Evolutionary conservation across 768 basidiomycete species (phyloP).

Genomic region (Hypholoma sublateritium): DNA sequence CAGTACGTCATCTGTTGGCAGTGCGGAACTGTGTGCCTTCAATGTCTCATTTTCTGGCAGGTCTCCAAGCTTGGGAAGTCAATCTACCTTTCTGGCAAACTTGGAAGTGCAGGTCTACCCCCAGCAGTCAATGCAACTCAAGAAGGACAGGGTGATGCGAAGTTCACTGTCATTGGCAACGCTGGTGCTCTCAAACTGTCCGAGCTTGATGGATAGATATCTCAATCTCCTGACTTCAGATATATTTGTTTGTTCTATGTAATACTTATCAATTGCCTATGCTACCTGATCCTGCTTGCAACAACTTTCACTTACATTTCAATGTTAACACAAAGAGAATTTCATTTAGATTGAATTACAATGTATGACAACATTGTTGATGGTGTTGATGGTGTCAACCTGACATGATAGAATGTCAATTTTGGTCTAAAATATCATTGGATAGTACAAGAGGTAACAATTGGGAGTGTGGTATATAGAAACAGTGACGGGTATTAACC

Average conservation of each 20-base stretch:
- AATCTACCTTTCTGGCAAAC: slow-evolving; percentile 50
- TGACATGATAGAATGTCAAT: not conserved
- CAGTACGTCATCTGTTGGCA: slow-evolving; percentile 32
- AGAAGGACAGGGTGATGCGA: slow-evolving; percentile 33
- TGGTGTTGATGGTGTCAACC: not conserved
- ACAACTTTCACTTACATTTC: too few species aligned
- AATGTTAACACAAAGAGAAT: not conserved
- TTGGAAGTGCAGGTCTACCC: slow-evolving; percentile 50
- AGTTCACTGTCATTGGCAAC: slow-evolving; percentile 60
- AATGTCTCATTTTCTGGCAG: slow-evolving; percentile 27
- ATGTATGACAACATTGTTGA: not conserved
- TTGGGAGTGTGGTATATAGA: not conserved
- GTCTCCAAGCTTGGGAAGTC: slow-evolving; percentile 53
- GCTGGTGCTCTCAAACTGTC: slow-evolving; percentile 46
- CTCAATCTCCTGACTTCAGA: not conserved
- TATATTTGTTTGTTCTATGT: not conserved
- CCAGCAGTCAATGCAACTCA: slow-evolving; percentile 37
- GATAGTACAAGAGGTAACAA: too few species aligned
- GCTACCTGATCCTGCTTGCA: too few species aligned
- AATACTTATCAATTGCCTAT: too few species aligned
- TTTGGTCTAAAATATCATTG: too few species aligned
- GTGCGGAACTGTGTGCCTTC: not conserved
- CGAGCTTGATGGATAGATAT: slow-evolving; percentile 18
- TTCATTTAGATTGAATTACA: not conserved
- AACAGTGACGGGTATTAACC: not conserved